Percentiles rank a stretch among this genome's conserved stretches.
Evolutionary conservation across 768 basidiomycete genomes (phyloP).

Genomic region (Mycena sanguinolenta): DNA sequence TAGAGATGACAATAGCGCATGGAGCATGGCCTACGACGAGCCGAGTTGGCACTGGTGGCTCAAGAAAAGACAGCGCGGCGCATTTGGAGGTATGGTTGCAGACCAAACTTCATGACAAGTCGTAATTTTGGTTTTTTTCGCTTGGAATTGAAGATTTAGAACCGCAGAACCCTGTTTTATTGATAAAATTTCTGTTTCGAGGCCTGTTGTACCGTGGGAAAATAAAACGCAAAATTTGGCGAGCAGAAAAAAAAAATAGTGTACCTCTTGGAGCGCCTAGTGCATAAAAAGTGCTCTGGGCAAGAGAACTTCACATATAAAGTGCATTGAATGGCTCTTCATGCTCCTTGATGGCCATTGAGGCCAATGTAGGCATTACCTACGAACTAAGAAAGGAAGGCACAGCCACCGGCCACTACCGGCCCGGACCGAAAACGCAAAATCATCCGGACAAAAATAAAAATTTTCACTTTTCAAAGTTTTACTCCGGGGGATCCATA

Average conservation of each 20-base stretch:
- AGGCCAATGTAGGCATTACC: background rate
- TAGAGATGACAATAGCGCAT: too few relatives aligned
- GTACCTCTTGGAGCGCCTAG: background rate
- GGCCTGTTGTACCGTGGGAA: conserved; percentile 7
- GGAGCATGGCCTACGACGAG: too few relatives aligned
- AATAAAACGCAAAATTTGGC: conserved; percentile 14
- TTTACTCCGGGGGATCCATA: conserved; percentile 11
- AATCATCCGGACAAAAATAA: conserved; percentile 4
- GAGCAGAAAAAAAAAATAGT: conserved; percentile 7
- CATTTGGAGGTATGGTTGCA: too few relatives aligned
- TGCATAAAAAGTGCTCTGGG: background rate
- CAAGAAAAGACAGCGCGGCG: too few relatives aligned
- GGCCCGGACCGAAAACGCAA: conserved; percentile 19
- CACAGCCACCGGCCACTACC: conserved; percentile 11
- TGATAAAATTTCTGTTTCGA: conserved; percentile 6
- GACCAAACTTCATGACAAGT: conserved; percentile 15
- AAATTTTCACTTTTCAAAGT: conserved; percentile 13
- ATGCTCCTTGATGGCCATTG: conserved; percentile 6
- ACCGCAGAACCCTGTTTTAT: conserved; percentile 15
- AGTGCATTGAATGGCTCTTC: conserved; percentile 12
- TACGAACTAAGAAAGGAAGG: background rate
- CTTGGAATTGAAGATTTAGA: conserved; percentile 14
- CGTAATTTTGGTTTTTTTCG: conserved; percentile 4
- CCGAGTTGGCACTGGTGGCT: too few relatives aligned
- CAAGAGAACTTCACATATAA: background rate